A percentile compares a stretch with the other conserved stretches of the same genome.
These are phyloP conservation scores for Fusarium ramigenum DNA, from an alignment of 2,329 filamentous ascomycete species.

Conservation along the genomic window DNA sequence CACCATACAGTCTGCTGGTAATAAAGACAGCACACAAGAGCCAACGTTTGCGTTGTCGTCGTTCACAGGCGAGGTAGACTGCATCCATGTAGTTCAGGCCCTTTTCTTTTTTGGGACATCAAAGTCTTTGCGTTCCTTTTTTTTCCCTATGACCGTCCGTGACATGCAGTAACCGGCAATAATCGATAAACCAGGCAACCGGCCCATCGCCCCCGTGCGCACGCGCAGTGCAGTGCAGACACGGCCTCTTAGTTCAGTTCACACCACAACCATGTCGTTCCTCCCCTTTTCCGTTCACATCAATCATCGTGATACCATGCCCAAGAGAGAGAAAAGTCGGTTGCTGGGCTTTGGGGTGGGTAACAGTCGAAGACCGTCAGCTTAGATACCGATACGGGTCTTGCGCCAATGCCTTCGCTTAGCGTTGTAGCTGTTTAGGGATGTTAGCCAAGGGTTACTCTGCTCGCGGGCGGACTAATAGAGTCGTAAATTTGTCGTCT, in stretches of 20 bases:
- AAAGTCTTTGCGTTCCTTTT: conserved; percentile 55
- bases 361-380: conserved; percentile 45
- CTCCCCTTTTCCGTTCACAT: conserved; percentile 38
- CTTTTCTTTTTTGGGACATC: conserved; percentile 45
- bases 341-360: conserved; percentile 44
- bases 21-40: background rate
- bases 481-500: conserved; percentile 15
- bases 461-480: background rate
- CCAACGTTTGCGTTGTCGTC: background rate
- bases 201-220: conserved; percentile 42
- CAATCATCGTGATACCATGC: conserved; percentile 43
- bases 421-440: conserved; percentile 87
- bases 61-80: conserved; percentile 17
- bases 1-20: background rate
- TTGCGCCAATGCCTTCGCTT: conserved; percentile 99
- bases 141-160: conserved; percentile 60
- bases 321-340: conserved; percentile 37
- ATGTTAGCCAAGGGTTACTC: conserved; percentile 17
- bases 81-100: conserved; percentile 34
- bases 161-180: conserved; percentile 56
- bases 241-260: conserved; percentile 30
- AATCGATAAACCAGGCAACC: conserved; percentile 51
- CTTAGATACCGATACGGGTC: conserved; percentile 98
- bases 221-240: conserved; percentile 26
- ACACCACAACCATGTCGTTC: conserved; percentile 35